Base-by-base conservation (phyloP, 345 rosid species). In the Moringa oleifera region DNA sequence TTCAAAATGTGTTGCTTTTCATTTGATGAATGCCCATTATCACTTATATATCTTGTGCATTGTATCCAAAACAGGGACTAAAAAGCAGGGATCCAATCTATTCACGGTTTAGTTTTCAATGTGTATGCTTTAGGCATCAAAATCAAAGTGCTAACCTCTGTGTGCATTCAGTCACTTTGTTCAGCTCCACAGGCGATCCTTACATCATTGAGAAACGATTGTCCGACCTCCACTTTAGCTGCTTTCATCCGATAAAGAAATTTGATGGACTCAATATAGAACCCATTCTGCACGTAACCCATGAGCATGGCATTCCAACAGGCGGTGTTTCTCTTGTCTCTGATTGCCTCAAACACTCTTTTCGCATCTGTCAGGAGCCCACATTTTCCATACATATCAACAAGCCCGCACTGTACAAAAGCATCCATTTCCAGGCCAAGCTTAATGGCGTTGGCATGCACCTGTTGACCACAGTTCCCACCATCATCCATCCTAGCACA, bases 231-330 rank as follows among this genome's bases (percentile, higher is more conserved):
- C 15, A 84, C 28, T 36, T 83, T 82, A 65, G 70, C 69, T 15
- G 78, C 86, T 74, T 81, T 81, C 91, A 89, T 89, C 69, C 67
- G 57, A 80, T 81, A 81, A 55, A 89, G 67, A 75, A 83, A 75
- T 76, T 89, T 84, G 56, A 83, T 64, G 13, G 96, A 85, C 62
- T 78, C 80, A 65, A 82, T 68, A 60, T 69, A 71, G 6, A 59
- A 58, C 51, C 83, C 81, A 73, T 78, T 77, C 64, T 67, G 83
- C 56, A 79, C 63, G 69, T 84, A 84, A 51, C 63, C 68, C 51
- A 70, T 59, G 22, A 81, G 80, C 85, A 89, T 74, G 28, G 87
- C 86, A 53, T 82, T 84, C 90, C 85, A 83, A 72, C 71, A 67
- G 0, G 78, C 78, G 28, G 61, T 41, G 53, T 71, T 64, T 57